These are phyloP conservation scores for Coemansia sp. DNA, from an alignment of 192 early-diverging fungal genomes.

Conservation along the genomic window DNA sequence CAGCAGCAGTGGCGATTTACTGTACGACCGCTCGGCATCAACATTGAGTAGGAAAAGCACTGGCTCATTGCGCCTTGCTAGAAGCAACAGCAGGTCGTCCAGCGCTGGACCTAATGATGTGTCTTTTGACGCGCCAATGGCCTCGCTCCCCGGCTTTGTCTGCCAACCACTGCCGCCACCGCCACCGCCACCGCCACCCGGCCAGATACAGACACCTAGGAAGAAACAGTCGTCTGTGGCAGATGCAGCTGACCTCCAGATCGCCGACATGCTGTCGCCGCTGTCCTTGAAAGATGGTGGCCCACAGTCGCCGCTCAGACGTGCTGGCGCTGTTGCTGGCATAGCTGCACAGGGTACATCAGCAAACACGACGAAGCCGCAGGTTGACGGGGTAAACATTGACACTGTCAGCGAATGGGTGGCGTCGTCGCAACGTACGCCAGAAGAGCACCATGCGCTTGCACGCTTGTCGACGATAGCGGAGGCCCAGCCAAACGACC, in stretches of 20 bases:
- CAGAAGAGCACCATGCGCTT: conserved; percentile 9
- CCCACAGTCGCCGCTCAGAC: conserved; percentile 1
- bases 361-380: not conserved
- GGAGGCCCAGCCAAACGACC: conserved; percentile 24
- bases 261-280: conserved; percentile 32
- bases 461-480: conserved; percentile 46
- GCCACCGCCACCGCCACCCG: conserved; percentile 12
- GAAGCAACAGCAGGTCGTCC: not conserved
- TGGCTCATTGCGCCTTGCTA: not conserved
- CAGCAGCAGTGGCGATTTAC: conserved; percentile 4
- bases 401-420: conserved; percentile 3
- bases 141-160: conserved; percentile 39
- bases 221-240: not conserved
- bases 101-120: not conserved
- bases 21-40: conserved; percentile 8
- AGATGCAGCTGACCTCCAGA: not conserved
- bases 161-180: conserved; percentile 40
- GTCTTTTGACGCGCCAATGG: conserved; percentile 2
- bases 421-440: conserved; percentile 1
- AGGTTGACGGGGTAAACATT: not conserved
- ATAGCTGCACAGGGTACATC: not conserved
- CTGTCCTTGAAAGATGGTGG: conserved; percentile 17
- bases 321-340: not conserved
- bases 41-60: conserved; percentile 17
- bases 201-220: not conserved